Evolutionary conservation across 805 yeast genomes (phyloP), one percentile per base, ranked within the genome.

Genomic region (Jamesozyma gamospora): DNA sequence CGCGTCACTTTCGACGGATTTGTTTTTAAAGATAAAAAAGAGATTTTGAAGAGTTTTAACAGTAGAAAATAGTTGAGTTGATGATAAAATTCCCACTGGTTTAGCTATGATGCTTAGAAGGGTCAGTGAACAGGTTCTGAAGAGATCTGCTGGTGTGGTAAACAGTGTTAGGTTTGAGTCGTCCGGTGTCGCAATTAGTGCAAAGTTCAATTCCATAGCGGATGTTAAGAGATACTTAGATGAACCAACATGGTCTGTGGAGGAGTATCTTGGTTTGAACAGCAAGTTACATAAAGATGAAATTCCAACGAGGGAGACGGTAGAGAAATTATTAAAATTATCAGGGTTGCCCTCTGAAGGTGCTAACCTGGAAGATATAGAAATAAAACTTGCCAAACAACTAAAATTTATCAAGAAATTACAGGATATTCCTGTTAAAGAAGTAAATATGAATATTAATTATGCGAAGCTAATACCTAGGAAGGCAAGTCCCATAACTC

Each of bases 371-470:
- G 41, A 45, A 3, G 48, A 48, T 24, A 55, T 71, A 31, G 55
- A 60, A 12, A 33, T 41, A 0, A 63, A 14, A 15, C 29, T 77
- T 35, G 60, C 62, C 29, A 67, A 67, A 14, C 82, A 77, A 44
- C 59, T 77, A 18, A 53, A 58, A n/a, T 72, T 77, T 44, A 64
- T 76, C 15, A 57, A 69, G 39, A 67, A 69, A 34, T 55, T 77
- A 34, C 69, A 69, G 37, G 44, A 59, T 4, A 48, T 55, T 1
- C 49, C 47, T 10, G 12, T 34, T n/a, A 50, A 45, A 15, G 26
- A 18, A 19, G 32, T 31, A 27, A 30, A 21, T 17, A 17, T 28
- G 9, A 32, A 21, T 27, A 29, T 28, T 28, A 31, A 39, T 18
- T 27, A 52, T 25, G 57, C 59, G 1, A 46, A 67, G 32, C 38